These are phyloP conservation scores for Nepenthes mirabilis DNA, from an alignment of 148 eudicot genomes.

Conservation along the genomic window DNA sequence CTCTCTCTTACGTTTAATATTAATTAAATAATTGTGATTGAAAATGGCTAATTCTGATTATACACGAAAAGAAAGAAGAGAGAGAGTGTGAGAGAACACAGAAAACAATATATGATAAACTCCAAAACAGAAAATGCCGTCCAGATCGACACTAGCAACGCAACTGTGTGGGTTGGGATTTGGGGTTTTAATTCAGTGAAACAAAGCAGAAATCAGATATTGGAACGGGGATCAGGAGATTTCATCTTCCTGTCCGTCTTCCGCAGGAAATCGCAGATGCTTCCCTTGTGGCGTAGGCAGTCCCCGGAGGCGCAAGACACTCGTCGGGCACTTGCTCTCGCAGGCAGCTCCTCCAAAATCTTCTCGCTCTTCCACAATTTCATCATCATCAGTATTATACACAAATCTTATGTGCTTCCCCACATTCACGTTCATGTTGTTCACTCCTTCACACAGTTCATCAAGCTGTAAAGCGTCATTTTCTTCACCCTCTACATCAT, in stretches of 20 bases:
- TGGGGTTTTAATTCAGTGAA: not conserved
- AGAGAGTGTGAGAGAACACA: too few species aligned
- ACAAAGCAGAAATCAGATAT: not conserved
- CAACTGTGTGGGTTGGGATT: too few species aligned
- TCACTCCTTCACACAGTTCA: conserved; percentile 57
- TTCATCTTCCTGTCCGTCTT: not conserved
- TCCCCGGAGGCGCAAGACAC: not conserved
- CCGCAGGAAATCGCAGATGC: not conserved
- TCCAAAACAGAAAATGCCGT: too few species aligned
- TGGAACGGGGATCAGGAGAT: too few species aligned
- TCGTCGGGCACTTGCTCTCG: not conserved
- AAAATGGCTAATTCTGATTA: too few species aligned
- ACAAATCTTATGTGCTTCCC: conserved; percentile 56
- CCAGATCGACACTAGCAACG: too few species aligned
- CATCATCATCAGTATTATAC: conserved; percentile 62
- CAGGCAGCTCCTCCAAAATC: not conserved
- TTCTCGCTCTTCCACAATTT: conserved; percentile 31
- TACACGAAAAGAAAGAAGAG: too few species aligned
- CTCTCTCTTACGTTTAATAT: too few species aligned
- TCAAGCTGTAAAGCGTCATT: conserved; percentile 16
- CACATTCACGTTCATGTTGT: conserved; percentile 24
- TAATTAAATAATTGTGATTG: too few species aligned
- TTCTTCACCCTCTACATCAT: conserved; percentile 14
- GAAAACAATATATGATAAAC: too few species aligned
- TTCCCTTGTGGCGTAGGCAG: not conserved